These are phyloP conservation scores for Colletotrichum lini DNA, from an alignment of 2,329 filamentous ascomycete genomes.

Conservation along the genomic window DNA sequence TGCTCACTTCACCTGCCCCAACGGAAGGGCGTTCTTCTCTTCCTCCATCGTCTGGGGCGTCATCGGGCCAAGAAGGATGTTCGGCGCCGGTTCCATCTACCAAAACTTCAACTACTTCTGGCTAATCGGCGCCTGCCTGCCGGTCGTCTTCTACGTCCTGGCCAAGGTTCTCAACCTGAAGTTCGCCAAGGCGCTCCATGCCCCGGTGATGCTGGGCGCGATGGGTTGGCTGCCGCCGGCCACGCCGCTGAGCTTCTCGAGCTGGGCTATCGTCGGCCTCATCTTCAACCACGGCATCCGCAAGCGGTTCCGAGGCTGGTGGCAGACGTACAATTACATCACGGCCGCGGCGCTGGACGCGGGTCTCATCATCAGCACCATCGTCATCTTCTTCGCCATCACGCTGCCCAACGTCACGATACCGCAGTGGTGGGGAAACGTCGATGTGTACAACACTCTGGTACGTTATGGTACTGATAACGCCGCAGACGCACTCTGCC, in stretches of 20 bases:
- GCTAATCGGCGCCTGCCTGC: slow-evolving; percentile 63
- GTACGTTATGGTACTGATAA: slow-evolving; percentile 13
- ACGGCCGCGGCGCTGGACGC: slow-evolving; percentile 58
- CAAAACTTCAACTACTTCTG: slow-evolving; percentile 43
- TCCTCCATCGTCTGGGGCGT: slow-evolving; percentile 71
- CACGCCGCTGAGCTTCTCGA: slow-evolving; percentile 71
- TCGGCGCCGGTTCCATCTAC: slow-evolving; percentile 58
- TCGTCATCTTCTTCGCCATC: slow-evolving; percentile 49
- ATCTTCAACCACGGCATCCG: slow-evolving; percentile 72
- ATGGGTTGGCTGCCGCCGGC: slow-evolving; percentile 70
- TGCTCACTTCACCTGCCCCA: slow-evolving; percentile 58
- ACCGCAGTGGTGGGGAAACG: slow-evolving; percentile 67
- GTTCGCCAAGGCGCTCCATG: slow-evolving; percentile 66
- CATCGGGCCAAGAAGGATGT: slow-evolving; percentile 70
- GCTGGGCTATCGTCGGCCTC: slow-evolving; percentile 70
- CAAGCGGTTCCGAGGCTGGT: slow-evolving; percentile 70
- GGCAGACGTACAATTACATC: slow-evolving; percentile 62
- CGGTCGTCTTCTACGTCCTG: slow-evolving; percentile 62
- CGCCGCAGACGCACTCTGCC: not conserved
- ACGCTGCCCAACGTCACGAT: slow-evolving; percentile 53
- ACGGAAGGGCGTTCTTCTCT: slow-evolving; percentile 62
- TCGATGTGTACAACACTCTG: slow-evolving; percentile 57
- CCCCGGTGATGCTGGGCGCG: slow-evolving; percentile 71
- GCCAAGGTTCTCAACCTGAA: slow-evolving; percentile 47
- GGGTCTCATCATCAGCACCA: slow-evolving; percentile 55